Conservation (phyloP, 495 filamentous ascomycete species). For the Penicillium cinerascens region DNA sequence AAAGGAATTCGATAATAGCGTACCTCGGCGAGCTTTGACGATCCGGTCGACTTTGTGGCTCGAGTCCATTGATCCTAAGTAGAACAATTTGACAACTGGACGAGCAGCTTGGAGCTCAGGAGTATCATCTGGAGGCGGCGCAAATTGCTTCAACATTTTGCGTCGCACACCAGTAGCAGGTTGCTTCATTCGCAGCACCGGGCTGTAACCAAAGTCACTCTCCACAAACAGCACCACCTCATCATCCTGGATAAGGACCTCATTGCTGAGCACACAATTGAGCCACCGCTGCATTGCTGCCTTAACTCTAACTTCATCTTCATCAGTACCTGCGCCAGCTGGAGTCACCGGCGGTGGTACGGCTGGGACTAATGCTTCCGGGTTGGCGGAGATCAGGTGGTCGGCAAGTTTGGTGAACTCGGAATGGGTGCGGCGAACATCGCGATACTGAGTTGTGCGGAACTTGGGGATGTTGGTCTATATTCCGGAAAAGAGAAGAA, state of each 20-base stretch:
- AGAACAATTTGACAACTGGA: conserved; percentile 92
- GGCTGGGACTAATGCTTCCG: conserved; percentile 95
- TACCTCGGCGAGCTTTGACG: conserved; percentile 89
- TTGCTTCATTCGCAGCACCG: conserved; percentile 91
- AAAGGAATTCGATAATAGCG: conserved; percentile 14
- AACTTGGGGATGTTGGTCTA: conserved; percentile 98
- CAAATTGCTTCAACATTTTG: conserved; percentile 97
- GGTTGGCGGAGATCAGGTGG: conserved; percentile 91
- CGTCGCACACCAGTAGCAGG: conserved; percentile 93
- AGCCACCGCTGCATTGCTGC: conserved; percentile 90
- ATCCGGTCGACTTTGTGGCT: conserved; percentile 93
- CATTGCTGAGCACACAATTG: conserved; percentile 85
- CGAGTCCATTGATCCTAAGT: conserved; percentile 90
- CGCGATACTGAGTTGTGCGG: conserved; percentile 95
- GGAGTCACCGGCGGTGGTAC: conserved; percentile 88
- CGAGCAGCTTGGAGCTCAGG: conserved; percentile 87
- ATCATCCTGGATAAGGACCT: conserved; percentile 89
- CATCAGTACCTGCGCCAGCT: conserved; percentile 92
- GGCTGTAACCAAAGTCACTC: conserved; percentile 96
- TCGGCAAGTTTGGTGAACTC: conserved; percentile 95
- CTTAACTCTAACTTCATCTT: conserved; percentile 90
- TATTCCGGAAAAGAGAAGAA: background rate
- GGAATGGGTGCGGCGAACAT: conserved; percentile 89
- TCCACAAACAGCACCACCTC: conserved; percentile 97
- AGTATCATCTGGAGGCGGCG: conserved; percentile 94